Percentiles rank a stretch among this genome's conserved stretches.
Conservation (phyloP, 179 eudicot species). For the Camellia oleifera region DNA sequence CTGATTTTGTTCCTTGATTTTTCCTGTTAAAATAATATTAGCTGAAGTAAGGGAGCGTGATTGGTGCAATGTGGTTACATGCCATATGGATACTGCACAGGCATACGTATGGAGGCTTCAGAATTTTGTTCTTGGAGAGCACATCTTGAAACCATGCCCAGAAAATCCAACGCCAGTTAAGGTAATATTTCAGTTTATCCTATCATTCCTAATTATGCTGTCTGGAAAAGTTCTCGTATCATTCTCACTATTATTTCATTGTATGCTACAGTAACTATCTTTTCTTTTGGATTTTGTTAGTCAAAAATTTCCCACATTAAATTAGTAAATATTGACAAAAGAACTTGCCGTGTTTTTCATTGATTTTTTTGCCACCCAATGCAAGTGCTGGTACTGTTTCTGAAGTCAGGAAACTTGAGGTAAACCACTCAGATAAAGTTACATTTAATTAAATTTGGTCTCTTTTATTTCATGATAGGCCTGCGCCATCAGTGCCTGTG, state of each 20-base stretch:
- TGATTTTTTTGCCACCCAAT: neutral
- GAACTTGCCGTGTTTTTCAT: neutral
- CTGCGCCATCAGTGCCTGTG: constrained; percentile 92
- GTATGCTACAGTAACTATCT: neutral
- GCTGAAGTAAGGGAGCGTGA: constrained; percentile 99
- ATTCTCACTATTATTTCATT: neutral
- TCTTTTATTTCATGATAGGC: constrained; percentile 43
- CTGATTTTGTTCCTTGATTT: neutral
- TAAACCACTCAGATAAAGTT: neutral
- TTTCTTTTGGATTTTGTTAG: constrained; percentile 1
- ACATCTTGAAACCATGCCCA: constrained; percentile 74
- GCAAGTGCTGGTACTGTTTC: neutral
- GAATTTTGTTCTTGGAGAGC: constrained; percentile 97
- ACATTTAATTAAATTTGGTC: neutral
- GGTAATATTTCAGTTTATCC: constrained; percentile 34
- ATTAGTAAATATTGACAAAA: neutral
- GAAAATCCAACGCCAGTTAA: constrained; percentile 66
- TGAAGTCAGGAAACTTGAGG: constrained; percentile 1
- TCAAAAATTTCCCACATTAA: neutral
- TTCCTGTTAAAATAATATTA: constrained; percentile 14
- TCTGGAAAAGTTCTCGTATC: neutral
- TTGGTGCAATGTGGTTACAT: constrained; percentile 99
- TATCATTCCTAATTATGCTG: neutral
- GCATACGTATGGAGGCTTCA: constrained; percentile 99
- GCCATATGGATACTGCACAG: constrained; percentile 82